Base-by-base conservation (phyloP, 1,284 basidiomycete species). In the Omphalotus olearius region DNA sequence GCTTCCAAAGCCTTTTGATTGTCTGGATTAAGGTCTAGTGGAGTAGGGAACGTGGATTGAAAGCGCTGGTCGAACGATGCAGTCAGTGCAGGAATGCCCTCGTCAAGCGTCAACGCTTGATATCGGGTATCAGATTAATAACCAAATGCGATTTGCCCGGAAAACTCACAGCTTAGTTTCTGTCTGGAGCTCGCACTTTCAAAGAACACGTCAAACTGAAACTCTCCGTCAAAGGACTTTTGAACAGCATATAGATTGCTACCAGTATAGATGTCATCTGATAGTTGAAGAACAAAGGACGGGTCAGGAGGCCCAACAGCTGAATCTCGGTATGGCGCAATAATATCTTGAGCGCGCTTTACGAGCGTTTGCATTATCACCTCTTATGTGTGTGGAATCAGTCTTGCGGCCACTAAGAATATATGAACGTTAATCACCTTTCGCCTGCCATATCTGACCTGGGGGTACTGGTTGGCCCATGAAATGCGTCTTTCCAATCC, bases 241-340 rank as follows among this genome's bases (percentile, higher is more conserved):
- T 98, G 94, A 28, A 95, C 75, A 4, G 88, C 92, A 64, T 79
- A 92, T 25, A 96, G 72, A 62, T 92, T 96, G 69, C 87, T 87
- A 20, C 77, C 78, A 6, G 79, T 76, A 45, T 83, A 79, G 6
- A 83, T 70, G 46, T 91, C 84, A 61, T 97, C 85, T 2, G 85
- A 77, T 3, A 98, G 72, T 36, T 85, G 83, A 13, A 95, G 73
- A 10, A 87, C 67, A 55, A 87, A 88, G 1, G 91, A 85, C 0
- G 93, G 85, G 58, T 94, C 88, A 1, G 93, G 94, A 14, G 73
- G 65, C 4, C 74, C 75, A 4, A 62, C 60, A 3, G 69, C 59
- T 13, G 70, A 64, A 53, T 85, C 75, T 57, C 75, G 74, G 64
- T 85, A 90, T 2, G 77, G 72, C 23, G 72, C 66, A 36, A 85